phyloP scores from a whole-genome alignment of 306 rosid species.

The Corylus avellana region DNA sequence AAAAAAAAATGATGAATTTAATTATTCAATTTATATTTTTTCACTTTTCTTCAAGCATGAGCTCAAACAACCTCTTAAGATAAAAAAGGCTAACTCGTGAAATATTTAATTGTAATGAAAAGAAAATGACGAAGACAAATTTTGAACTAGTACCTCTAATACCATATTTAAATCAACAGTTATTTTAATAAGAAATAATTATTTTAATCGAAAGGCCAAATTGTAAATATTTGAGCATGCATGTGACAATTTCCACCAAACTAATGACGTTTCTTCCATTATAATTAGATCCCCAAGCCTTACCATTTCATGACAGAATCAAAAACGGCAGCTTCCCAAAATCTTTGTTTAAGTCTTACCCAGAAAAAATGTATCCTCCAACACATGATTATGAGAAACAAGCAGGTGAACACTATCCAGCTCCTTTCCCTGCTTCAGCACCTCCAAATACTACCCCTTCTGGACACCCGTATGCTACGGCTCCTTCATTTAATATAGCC shows the following conservation, averaged over 20 bases:
- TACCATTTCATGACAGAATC: not conserved
- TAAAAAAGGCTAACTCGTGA: too few relatives aligned
- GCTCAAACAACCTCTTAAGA: too few relatives aligned
- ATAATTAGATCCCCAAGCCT: not conserved
- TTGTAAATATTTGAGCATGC: too few relatives aligned
- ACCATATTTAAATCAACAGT: too few relatives aligned
- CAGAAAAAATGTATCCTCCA: constrained; percentile 41
- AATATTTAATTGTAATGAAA: too few relatives aligned
- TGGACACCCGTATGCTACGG: constrained; percentile 27
- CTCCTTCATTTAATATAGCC: constrained; percentile 27
- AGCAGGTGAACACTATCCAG: constrained; percentile 24
- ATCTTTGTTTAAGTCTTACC: constrained; percentile 4
- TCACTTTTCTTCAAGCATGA: too few relatives aligned
- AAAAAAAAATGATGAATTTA: too few relatives aligned
- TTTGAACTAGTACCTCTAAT: too few relatives aligned
- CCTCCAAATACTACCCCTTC: not conserved
- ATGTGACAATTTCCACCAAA: not conserved
- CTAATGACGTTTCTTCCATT: not conserved
- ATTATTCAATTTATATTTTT: too few relatives aligned
- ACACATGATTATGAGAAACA: constrained; percentile 35
- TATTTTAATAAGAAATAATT: too few relatives aligned
- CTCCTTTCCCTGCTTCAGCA: constrained; percentile 15
- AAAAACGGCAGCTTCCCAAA: not conserved
- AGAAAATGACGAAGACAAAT: too few relatives aligned
- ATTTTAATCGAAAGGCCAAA: too few relatives aligned